Percentiles rank a stretch among this genome's conserved stretches.
These are phyloP conservation scores for Puccinia coronata DNA, from an alignment of 1,284 basidiomycete species.

Conservation along the genomic window DNA sequence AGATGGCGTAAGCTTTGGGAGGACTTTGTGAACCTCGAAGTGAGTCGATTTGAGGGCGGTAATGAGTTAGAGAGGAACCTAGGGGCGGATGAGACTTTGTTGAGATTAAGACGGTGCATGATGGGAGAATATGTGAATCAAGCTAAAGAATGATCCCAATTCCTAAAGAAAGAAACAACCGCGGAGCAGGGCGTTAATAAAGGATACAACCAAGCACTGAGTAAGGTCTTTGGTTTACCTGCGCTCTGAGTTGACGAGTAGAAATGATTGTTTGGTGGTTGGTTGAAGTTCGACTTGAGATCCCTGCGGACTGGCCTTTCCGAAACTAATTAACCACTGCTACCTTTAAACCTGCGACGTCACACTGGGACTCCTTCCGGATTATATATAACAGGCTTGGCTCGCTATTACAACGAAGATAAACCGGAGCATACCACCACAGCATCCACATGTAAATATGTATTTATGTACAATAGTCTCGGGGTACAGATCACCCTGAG, in stretches of 20 bases:
- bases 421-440: too few species aligned
- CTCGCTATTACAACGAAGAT: too few species aligned
- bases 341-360: too few species aligned
- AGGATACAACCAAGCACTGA: background rate
- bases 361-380: too few species aligned
- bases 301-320: too few species aligned
- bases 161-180: background rate
- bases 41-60: conserved; percentile 14
- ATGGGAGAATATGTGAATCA: background rate
- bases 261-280: background rate
- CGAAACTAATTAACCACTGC: too few species aligned
- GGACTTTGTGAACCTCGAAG: conserved; percentile 23
- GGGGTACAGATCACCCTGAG: too few species aligned
- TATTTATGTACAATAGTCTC: too few species aligned
- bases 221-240: background rate
- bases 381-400: too few species aligned
- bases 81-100: conserved; percentile 19
- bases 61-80: conserved; percentile 26
- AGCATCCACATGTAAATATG: too few species aligned
- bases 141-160: background rate
- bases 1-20: conserved; percentile 27
- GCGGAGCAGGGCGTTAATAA: background rate
- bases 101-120: conserved; percentile 42
- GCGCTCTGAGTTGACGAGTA: background rate
- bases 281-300: too few species aligned